Percentiles rank a stretch among this genome's conserved stretches.
Conservation (phyloP, 164 flowering plant species). For the Nymphaea thermarum region DNA sequence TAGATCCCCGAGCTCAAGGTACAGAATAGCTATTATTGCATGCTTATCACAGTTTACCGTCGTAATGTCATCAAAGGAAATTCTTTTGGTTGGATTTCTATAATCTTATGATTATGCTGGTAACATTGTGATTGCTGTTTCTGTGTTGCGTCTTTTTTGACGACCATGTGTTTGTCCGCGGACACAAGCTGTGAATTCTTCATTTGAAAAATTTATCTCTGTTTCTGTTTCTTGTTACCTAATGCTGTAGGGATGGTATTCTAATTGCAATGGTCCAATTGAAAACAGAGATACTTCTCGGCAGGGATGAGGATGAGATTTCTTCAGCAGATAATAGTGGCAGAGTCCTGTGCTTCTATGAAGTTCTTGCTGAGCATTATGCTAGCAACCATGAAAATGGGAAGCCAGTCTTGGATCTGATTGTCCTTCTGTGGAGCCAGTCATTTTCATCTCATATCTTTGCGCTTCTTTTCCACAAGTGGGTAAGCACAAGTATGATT, state of each 20-base stretch:
- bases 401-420: constrained; percentile 62
- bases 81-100: neutral
- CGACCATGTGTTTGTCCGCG: neutral
- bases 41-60: neutral
- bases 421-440: constrained; percentile 97
- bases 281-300: constrained; percentile 60
- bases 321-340: constrained; percentile 27
- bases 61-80: too few species aligned
- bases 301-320: constrained; percentile 36
- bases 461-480: constrained; percentile 88
- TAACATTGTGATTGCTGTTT: neutral
- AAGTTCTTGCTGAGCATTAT: constrained; percentile 88
- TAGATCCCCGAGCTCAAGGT: constrained; percentile 86
- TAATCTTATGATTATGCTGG: neutral
- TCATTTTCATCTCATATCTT: constrained; percentile 92
- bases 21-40: neutral
- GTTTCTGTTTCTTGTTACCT: neutral
- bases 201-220: too few species aligned
- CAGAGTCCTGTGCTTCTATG: constrained; percentile 57
- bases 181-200: neutral
- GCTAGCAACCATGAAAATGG: constrained; percentile 57
- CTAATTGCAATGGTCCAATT: constrained; percentile 10
- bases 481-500: constrained; percentile 41
- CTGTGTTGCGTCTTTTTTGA: neutral
- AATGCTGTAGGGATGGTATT: neutral